A percentile compares a stretch with the other conserved stretches of the same genome.
Conservation (phyloP, 345 rosid species). For the Nephelium lappaceum region DNA sequence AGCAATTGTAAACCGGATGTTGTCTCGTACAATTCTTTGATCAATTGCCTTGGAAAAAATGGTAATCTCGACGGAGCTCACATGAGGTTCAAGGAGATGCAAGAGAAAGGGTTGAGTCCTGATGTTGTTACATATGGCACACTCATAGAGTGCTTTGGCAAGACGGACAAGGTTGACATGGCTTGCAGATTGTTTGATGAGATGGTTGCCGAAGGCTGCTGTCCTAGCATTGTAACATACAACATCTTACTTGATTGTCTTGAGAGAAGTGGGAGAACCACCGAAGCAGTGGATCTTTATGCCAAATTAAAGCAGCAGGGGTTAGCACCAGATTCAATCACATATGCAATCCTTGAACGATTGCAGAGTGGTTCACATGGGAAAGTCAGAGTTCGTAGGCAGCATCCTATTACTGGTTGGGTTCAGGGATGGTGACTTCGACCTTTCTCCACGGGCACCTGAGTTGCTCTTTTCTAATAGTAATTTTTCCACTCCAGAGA, state of each 20-base stretch:
- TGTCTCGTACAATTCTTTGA: conserved; percentile 83
- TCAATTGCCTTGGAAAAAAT: conserved; percentile 89
- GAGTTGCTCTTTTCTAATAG: neutral
- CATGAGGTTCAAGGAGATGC: conserved; percentile 89
- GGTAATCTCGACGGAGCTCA: conserved; percentile 97
- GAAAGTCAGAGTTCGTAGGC: conserved; percentile 67
- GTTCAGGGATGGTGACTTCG: conserved; percentile 28
- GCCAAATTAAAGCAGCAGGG: conserved; percentile 77
- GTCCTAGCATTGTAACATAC: conserved; percentile 86
- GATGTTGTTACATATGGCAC: conserved; percentile 95
- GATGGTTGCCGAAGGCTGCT: conserved; percentile 81
- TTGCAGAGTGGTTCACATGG: conserved; percentile 73
- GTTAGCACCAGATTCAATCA: conserved; percentile 80
- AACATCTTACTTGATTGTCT: conserved; percentile 88
- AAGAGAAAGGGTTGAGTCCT: conserved; percentile 78
- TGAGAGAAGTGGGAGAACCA: conserved; percentile 78
- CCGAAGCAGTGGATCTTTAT: conserved; percentile 83
- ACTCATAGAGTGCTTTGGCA: conserved; percentile 90
- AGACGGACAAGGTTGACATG: conserved; percentile 86
- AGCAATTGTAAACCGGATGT: conserved; percentile 71
- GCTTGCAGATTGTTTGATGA: conserved; percentile 77
- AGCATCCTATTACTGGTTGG: conserved; percentile 92
- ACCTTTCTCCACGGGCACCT: neutral
- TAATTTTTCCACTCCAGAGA: neutral
- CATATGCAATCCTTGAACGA: conserved; percentile 73